A percentile compares a stretch with the other conserved stretches of the same genome.
Conservation (phyloP, 768 basidiomycete species). For the Galerina sulciceps region DNA sequence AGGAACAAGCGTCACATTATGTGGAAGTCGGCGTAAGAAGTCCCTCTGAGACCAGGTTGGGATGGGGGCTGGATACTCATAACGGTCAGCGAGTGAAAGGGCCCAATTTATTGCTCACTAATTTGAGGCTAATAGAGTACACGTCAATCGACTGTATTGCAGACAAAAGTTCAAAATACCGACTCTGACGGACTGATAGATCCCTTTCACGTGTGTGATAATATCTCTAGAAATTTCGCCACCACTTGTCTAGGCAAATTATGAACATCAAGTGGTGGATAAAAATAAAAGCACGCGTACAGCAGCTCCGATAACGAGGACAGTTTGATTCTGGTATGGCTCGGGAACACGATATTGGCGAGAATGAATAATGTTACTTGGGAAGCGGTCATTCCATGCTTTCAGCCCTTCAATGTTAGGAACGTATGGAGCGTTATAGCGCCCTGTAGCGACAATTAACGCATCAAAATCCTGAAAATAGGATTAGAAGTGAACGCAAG, state of each 20-base stretch:
- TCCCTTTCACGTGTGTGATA: conserved; percentile 30
- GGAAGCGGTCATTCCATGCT: conserved; percentile 38
- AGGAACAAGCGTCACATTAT: conserved; percentile 40
- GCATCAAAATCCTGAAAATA: conserved; percentile 37
- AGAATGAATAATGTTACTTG: conserved; percentile 39
- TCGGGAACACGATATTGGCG: conserved; percentile 47
- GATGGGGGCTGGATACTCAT: conserved; percentile 5
- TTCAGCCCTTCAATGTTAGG: conserved; percentile 36
- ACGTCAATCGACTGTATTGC: background rate
- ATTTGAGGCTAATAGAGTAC: background rate
- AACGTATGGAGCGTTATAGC: conserved; percentile 38
- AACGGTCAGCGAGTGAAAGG: background rate
- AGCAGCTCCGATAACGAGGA: conserved; percentile 46
- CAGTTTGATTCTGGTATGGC: conserved; percentile 36
- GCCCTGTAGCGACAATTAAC: conserved; percentile 36
- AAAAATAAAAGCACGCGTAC: conserved; percentile 26
- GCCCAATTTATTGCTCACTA: background rate
- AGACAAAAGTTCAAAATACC: background rate
- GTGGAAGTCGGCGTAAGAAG: conserved; percentile 27
- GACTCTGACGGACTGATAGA: conserved; percentile 36
- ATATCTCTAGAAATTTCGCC: conserved; percentile 41
- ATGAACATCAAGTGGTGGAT: background rate
- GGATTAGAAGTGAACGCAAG: conserved; percentile 4
- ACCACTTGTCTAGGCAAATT: conserved; percentile 32
- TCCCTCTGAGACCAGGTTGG: conserved; percentile 15